Evolutionary conservation across 345 rosid species (phyloP), one percentile per base, ranked within the genome.

Genomic region (Bruguiera gymnorhiza): DNA sequence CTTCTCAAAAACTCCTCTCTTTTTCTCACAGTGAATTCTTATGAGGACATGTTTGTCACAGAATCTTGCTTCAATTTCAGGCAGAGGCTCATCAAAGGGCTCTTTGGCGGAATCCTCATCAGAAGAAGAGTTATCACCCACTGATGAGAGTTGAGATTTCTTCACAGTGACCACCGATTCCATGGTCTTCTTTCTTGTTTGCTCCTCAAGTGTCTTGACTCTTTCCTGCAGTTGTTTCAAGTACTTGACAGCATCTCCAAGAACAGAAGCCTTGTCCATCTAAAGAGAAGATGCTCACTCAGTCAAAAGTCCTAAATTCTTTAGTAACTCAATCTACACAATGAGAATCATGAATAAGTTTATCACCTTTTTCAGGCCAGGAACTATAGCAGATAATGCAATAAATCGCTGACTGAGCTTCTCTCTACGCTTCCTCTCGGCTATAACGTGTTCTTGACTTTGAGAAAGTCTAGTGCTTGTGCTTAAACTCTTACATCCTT

Each of bases 391-490:
- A 0, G 94, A 88, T 53, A 92, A 92, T 55, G 92, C 85, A 24
- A 92, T 81, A 70, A 92, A 84, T 9, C 81, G 79, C 73, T 88
- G 86, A 68, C 82, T 84, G 57, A 92, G 89, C 81, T 82, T 88
- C 72, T 89, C 92, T 31, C 98, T 84, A 2, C 98, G 84, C 68
- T 89, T 89, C 78, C 96, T 79, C 76, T 92, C 98, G 1, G 98
- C 94, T n/a, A 89, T 59, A 7, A 92, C 86, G 74, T 92, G 96
- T 62, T 92, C 98, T 72, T 83, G 83, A 11, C 92, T 87, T 65
- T 79, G 78, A 7, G 79, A 27, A 1, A 80, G 86, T 61, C 79
- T 80, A 29, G 65, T 73, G 77, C 93, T 82, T 27, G 77, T 79
- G 73, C 57, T 65, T 21, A 51, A 53, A 66, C 74, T 78, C 73